Base-by-base conservation (phyloP, 1,139 yeast genomes). In the Tardiomyces depauwii region DNA sequence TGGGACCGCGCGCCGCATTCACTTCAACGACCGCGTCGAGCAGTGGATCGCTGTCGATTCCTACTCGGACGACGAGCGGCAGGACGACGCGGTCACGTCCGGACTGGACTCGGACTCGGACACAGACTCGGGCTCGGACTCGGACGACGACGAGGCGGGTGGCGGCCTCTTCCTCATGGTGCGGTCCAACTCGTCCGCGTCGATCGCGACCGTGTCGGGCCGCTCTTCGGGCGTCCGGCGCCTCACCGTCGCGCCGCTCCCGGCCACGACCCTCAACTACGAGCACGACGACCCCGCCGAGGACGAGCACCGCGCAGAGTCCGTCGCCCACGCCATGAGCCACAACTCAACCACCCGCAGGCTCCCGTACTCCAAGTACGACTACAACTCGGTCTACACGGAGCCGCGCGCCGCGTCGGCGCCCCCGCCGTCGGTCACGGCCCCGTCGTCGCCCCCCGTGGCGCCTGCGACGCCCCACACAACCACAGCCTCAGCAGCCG, bases 11-110 rank as follows among this genome's bases (percentile, higher is more conserved):
- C 73, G 91, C 51, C 91, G 76, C 54, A 88, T 89, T 48, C 97
- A 88, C 65, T 91, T 91, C 66, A 89, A 83, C 60, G 94, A 87
- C 59, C 78, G 88, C 49, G 98, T 91, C 25, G 89, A 85, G 61
- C 97, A 91, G 65, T 89, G 97, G 63, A 78, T 84, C 49, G 87
- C 94, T 0, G 61, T 86, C 18, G 78, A 79, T 51, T 67, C 70
- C 42, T 74, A 70, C 25, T 64, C 60, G 41, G 65, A 59, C 33
- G 61, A 60, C 32, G 71, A 67, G n/a, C n/a, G n/a, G n/a, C n/a
- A n/a, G n/a, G n/a, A n/a, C n/a, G n/a, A n/a, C n/a, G n/a, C n/a
- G n/a, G n/a, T n/a, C n/a, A n/a, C n/a, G n/a, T n/a, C n/a, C n/a
- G n/a, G n/a, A n/a, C n/a, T n/a, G 25, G 25, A 21, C 25, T 21